Percentiles rank a stretch among this genome's conserved stretches.
These are phyloP conservation scores for Cryptosporidium meleagridis DNA, from an alignment of 169 alveolate genomes.

Conservation along the genomic window DNA sequence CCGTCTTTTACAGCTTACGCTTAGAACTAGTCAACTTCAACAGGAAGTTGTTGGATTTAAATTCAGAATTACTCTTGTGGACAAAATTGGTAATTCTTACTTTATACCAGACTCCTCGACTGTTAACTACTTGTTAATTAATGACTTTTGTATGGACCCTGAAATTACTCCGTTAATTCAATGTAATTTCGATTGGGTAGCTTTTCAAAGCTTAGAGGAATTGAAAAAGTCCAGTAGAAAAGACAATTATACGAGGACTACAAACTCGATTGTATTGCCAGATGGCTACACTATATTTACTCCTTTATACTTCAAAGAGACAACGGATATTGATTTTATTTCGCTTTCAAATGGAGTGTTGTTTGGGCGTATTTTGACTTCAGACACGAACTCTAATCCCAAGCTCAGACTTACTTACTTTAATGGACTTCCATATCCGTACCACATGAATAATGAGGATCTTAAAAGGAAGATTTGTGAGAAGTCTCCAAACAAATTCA, in stretches of 20 bases:
- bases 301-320: constrained; percentile 24
- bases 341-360: constrained; percentile 38
- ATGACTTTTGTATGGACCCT: constrained; percentile 69
- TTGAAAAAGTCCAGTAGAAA: neutral
- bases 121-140: constrained; percentile 24
- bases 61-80: neutral
- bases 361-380: neutral
- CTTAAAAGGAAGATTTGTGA: constrained; percentile 7
- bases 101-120: constrained; percentile 23
- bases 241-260: neutral
- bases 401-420: constrained; percentile 3
- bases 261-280: neutral
- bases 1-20: constrained; percentile 42
- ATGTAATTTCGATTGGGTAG: constrained; percentile 22
- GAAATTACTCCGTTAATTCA: constrained; percentile 22
- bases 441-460: neutral
- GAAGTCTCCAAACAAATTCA: neutral
- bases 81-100: constrained; percentile 10
- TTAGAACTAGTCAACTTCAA: constrained; percentile 7
- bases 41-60: neutral
- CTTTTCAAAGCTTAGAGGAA: neutral
- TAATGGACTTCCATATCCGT: constrained; percentile 28
- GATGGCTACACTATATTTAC: constrained; percentile 20
- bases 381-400: neutral
- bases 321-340: neutral